A percentile compares a stretch with the other conserved stretches of the same genome.
Conservation (phyloP, 495 filamentous ascomycete genomes). For the Tuber brumale region DNA sequence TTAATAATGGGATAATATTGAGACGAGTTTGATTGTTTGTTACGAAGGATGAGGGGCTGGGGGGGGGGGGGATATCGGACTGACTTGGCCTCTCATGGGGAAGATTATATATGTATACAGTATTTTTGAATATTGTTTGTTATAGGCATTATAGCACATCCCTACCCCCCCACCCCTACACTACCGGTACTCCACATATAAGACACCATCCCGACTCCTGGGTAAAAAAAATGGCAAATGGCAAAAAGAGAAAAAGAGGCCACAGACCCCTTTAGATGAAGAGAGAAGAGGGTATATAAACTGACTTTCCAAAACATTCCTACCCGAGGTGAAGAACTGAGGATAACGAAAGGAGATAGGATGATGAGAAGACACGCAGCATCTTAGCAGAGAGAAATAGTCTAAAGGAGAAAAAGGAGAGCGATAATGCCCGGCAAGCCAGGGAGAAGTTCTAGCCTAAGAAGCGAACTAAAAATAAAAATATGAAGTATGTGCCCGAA, state of each 20-base stretch:
- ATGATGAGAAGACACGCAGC: neutral
- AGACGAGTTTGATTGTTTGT: neutral
- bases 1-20: neutral
- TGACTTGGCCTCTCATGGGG: neutral
- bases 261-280: neutral
- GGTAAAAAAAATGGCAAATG: neutral
- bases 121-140: neutral
- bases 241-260: neutral
- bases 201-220: neutral
- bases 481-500: neutral
- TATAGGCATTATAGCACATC: neutral
- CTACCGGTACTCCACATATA: neutral
- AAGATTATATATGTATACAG: neutral
- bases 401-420: neutral
- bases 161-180: neutral
- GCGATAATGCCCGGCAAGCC: neutral
- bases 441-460: neutral
- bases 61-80: neutral
- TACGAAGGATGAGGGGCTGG: neutral
- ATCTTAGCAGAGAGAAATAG: neutral
- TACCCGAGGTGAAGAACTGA: neutral
- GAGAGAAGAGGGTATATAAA: neutral
- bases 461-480: neutral
- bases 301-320: neutral
- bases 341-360: neutral